These are phyloP conservation scores for Haplosporangium sp. DNA, from an alignment of 371 early-diverging fungal genomes.

Conservation along the genomic window DNA sequence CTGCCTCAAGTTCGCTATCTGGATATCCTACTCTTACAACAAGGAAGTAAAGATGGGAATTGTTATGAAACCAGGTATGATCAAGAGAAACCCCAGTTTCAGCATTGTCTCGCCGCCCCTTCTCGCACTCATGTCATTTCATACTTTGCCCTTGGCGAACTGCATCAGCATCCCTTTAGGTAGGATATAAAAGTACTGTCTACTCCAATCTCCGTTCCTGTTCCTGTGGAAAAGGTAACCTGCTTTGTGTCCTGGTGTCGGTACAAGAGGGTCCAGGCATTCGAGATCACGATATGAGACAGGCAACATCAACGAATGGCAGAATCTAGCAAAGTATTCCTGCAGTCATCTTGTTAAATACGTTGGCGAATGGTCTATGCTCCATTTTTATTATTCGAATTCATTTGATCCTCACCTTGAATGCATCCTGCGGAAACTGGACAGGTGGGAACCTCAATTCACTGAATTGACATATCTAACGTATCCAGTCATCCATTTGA, in stretches of 20 bases:
- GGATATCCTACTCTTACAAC: conserved; percentile 36
- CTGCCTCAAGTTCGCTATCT: conserved; percentile 48
- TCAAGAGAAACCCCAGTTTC: no score
- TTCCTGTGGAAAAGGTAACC: conserved; percentile 45
- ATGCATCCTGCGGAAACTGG: conserved; percentile 44
- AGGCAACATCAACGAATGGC: conserved; percentile 42
- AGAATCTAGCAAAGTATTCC: conserved; percentile 33
- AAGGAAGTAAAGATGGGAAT: not conserved
- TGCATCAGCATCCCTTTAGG: conserved; percentile 51
- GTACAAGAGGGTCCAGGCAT: conserved; percentile 24
- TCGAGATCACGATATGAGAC: conserved; percentile 46
- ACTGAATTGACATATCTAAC: conserved; percentile 24
- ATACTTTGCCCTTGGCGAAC: conserved; percentile 49
- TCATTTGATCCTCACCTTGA: conserved; percentile 20
- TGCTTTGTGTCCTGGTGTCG: conserved; percentile 35
- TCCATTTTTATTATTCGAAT: conserved; percentile 1
- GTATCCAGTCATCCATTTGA: no score
- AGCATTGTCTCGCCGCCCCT: not conserved
- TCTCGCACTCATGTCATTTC: not conserved
- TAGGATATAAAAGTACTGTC: conserved; percentile 49
- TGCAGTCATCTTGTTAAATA: not conserved
- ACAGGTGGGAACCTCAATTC: conserved; percentile 41
- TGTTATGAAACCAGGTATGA: no score
- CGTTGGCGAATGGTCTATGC: not conserved
- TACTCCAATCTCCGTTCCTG: conserved; percentile 46